Percentiles rank a stretch among this genome's conserved stretches.
These are phyloP conservation scores for Akanthomyces dipterigenus DNA, from an alignment of 2,329 filamentous ascomycete genomes.

Conservation along the genomic window DNA sequence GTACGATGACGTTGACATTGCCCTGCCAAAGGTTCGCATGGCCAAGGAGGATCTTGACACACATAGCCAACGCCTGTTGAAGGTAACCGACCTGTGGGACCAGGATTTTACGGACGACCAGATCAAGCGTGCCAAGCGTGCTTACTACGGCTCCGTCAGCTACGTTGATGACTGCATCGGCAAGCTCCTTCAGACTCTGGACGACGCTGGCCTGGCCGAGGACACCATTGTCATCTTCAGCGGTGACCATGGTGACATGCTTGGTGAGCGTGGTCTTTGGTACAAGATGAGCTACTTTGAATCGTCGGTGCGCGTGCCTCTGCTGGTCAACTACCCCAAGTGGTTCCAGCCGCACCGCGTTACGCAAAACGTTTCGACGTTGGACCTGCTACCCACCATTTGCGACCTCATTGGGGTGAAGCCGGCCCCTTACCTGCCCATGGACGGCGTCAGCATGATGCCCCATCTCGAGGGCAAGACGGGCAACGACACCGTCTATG, in stretches of 20 bases:
- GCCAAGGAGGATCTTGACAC: constrained; percentile 76
- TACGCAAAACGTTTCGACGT: constrained; percentile 77
- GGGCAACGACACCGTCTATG: constrained; percentile 82
- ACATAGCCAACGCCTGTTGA: constrained; percentile 79
- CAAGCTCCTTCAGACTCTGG: constrained; percentile 68
- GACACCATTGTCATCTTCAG: constrained; percentile 90
- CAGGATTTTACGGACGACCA: constrained; percentile 79
- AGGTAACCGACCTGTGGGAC: constrained; percentile 81
- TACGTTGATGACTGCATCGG: constrained; percentile 93
- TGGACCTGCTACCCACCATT: constrained; percentile 85
- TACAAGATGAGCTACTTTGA: constrained; percentile 99
- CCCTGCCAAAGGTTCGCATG: constrained; percentile 70
- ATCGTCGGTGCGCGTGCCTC: constrained; percentile 79
- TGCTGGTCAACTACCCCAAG: constrained; percentile 75
- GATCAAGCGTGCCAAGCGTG: constrained; percentile 75
- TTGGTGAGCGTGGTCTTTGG: constrained; percentile 87
- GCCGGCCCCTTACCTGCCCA: constrained; percentile 63
- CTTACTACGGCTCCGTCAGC: constrained; percentile 88
- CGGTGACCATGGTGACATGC: constrained; percentile 93
- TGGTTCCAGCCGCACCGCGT: constrained; percentile 71
- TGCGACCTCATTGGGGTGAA: constrained; percentile 73
- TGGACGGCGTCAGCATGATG: constrained; percentile 77
- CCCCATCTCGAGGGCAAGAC: constrained; percentile 62
- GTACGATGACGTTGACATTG: constrained; percentile 84
- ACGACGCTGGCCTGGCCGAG: constrained; percentile 71